Evolutionary conservation across 768 basidiomycete species (phyloP), one percentile per base, ranked within the genome.

Genomic region (Boletus rubescentipes): DNA sequence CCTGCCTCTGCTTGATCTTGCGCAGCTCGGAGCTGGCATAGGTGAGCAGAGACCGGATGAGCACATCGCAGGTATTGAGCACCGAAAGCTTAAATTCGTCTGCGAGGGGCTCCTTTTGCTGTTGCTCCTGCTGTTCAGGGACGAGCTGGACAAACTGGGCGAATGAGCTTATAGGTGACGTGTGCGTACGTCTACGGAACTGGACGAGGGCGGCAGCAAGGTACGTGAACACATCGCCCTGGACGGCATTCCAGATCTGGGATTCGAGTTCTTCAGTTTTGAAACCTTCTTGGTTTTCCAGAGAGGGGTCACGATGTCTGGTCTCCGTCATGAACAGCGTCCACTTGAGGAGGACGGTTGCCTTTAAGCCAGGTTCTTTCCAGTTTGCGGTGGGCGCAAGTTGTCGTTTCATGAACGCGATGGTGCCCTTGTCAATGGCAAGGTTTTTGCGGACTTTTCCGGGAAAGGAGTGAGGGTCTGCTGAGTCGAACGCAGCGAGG

Each of bases 1-100:
- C 93, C 67, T 97, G 94, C 30, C 87, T 75, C 58, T 93, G 90
- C 64, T 93, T 91, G 67, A 97, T 88, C 68, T 91, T 91, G 34
- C 88, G 81, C 34, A 91, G 76, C 67, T 90, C 89, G 0, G 89
- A 89, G 8, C 87, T 89, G 3, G 89, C 88, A 55, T 89, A 85
- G 0, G 80, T 84, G 65, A 91, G 84, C 29, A 89, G 70, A 8
- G 84, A 84, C 40, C 87, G 80, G 23, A 94, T 71, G 12, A 93
- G 81, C 1, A 76, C 75, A 65, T 94, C 93, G 56, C 90, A 85
- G 7, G 79, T 77, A 31, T 79, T 72, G 18, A 93, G 71, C 10
- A 93, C 71, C 14, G 75, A 65, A 84, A 57, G 81, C 77, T 29
- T 79, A 58, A 72, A 70, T 29, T 78, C 76, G 16, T 79, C 77